Evolutionary conservation across 345 rosid species (phyloP), one percentile per base, ranked within the genome.

Genomic region (Populus deltoides): DNA sequence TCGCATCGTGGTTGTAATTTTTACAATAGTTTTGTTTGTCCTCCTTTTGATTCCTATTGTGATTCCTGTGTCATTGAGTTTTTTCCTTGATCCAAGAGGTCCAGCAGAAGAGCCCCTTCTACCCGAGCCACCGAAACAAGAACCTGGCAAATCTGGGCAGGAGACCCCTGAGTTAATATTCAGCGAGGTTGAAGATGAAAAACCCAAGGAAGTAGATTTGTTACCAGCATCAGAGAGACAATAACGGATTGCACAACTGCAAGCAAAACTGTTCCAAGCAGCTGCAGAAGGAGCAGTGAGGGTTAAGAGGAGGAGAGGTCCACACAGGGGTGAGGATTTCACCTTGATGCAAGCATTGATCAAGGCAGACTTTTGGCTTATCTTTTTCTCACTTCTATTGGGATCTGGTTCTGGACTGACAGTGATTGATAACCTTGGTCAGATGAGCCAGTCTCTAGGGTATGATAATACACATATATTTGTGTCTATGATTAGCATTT

Each of bases 351-450:
- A 97, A 87, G 99, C 98, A 51, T 85, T 97, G 80, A 90, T 97
- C 80, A 92, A 90, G 82, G 99, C 99, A 0, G 99, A 97, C 76
- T 91, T 97, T 80, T 97, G 98, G 99, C 92, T 97, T 15, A 94
- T 97, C 57, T 97, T 97, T 86, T 70, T 90, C 85, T 97, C 99
- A 0, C 86, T 97, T 76, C 83, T 97, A 27, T 87, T 97, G 49
- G 99, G 99, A 79, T 92, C 98, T 31, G 98, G 98, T 71, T 97
- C 99, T 10, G 99, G 99, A 55, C 73, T 97, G 89, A 94, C 99
- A 0, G 94, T 94, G 66, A 97, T 97, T 17, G 99, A 97, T 86
- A 97, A 97, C 75, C 91, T 97, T 59, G 99, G 99, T 75, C 99
- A 97, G 89, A 87, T 94, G 94, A 91, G 97, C 83, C 92, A 92